These are phyloP conservation scores for Kuraishia cidri DNA, from an alignment of 805 yeast genomes.

Conservation along the genomic window DNA sequence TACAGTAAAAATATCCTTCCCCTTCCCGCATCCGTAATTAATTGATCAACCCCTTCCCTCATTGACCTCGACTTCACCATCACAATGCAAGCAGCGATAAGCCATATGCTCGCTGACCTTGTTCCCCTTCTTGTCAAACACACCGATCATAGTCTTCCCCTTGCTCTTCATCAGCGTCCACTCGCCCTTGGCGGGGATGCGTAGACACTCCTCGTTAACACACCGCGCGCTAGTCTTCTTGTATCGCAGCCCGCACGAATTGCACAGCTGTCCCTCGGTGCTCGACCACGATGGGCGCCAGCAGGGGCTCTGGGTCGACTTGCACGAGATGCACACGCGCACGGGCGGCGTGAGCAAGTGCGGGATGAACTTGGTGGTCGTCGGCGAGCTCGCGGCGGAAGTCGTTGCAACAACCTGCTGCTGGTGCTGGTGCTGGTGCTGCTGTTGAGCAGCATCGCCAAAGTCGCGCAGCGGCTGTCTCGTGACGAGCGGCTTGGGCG, in stretches of 20 bases:
- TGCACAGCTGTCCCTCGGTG: conserved; percentile 90
- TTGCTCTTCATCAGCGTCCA: conserved; percentile 80
- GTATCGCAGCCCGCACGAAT: conserved; percentile 91
- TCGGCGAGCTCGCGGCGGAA: conserved; percentile 7
- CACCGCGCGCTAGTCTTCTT: conserved; percentile 94
- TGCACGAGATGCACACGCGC: conserved; percentile 83
- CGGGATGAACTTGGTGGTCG: conserved; percentile 18
- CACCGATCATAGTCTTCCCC: conserved; percentile 29
- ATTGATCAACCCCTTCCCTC: conserved; percentile 10
- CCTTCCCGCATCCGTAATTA: neutral
- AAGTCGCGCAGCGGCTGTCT: too few relatives aligned
- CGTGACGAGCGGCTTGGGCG: neutral
- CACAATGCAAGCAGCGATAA: conserved; percentile 52
- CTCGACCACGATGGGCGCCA: conserved; percentile 98
- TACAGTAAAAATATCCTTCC: too few relatives aligned
- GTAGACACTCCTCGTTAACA: conserved; percentile 60
- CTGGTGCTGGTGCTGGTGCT: conserved; percentile 3
- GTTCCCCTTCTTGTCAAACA: conserved; percentile 16
- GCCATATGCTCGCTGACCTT: conserved; percentile 11
- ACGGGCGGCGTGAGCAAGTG: conserved; percentile 22
- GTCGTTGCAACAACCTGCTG: neutral
- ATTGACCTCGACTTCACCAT: conserved; percentile 42
- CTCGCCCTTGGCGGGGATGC: conserved; percentile 95
- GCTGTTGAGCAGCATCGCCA: conserved; percentile 4
- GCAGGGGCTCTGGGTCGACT: conserved; percentile 87